Evolutionary conservation across 2,329 filamentous ascomycete species (phyloP).

Genomic region (Metarhizium anisopliae): DNA sequence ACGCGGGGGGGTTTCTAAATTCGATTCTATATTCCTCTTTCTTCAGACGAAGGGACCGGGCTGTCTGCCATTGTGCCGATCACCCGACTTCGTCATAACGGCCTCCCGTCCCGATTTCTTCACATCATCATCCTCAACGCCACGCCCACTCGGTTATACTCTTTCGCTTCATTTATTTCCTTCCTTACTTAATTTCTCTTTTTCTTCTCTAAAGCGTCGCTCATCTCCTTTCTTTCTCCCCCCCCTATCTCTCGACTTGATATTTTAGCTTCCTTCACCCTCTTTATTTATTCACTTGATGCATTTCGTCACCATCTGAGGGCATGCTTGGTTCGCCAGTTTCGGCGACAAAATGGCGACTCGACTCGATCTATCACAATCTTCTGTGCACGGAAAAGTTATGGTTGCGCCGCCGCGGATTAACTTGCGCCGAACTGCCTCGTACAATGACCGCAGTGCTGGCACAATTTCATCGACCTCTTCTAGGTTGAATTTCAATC

Average conservation of each 20-base stretch:
- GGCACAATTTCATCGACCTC: constrained; percentile 48
- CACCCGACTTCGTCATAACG: not conserved
- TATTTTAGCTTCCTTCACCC: not conserved
- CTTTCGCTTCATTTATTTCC: not conserved
- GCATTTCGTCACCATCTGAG: not conserved
- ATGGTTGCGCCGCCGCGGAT: constrained; percentile 46
- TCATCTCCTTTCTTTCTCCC: not conserved
- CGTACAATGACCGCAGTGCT: constrained; percentile 39
- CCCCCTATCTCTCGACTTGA: not conserved
- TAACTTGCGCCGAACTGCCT: constrained; percentile 49
- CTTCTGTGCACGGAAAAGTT: constrained; percentile 38
- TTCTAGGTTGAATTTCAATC: constrained; percentile 56
- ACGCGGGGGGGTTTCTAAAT: not conserved
- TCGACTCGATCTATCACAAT: constrained; percentile 34
- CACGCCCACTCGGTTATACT: not conserved
- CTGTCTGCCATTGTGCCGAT: not conserved
- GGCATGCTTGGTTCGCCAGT: not conserved
- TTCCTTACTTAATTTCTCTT: not conserved
- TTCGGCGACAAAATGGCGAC: constrained; percentile 30
- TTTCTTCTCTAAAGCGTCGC: not conserved
- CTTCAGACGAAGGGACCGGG: not conserved
- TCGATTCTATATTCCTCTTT: not conserved
- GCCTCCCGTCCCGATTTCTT: too few relatives aligned
- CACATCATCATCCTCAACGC: not conserved
- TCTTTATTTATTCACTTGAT: not conserved